These are phyloP conservation scores for Grosmannia huntii DNA, from an alignment of 2,329 filamentous ascomycete species.

Conservation along the genomic window DNA sequence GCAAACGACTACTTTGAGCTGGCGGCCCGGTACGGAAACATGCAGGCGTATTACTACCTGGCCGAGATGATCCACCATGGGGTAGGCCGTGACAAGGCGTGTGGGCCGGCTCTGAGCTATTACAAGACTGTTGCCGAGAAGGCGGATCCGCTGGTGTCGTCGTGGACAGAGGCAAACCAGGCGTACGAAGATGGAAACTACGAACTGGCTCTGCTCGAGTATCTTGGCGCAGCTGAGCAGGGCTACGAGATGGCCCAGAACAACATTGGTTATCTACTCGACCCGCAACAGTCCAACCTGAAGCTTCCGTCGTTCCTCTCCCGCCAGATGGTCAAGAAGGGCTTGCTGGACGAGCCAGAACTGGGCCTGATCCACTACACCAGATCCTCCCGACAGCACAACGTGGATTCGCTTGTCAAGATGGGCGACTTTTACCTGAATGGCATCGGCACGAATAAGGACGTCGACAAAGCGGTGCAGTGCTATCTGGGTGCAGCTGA, in stretches of 20 bases:
- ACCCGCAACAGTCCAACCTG: constrained; percentile 53
- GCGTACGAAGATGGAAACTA: constrained; percentile 69
- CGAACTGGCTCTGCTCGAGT: constrained; percentile 67
- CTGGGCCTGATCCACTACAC: constrained; percentile 90
- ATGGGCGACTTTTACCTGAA: constrained; percentile 96
- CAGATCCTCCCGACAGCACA: constrained; percentile 80
- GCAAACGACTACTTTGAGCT: constrained; percentile 82
- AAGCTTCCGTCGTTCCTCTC: constrained; percentile 40
- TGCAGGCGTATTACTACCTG: constrained; percentile 86
- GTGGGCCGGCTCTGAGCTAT: constrained; percentile 62
- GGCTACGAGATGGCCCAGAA: constrained; percentile 83
- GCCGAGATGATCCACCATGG: constrained; percentile 76
- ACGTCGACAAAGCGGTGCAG: constrained; percentile 75
- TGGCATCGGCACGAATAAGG: constrained; percentile 59
- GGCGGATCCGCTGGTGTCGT: constrained; percentile 60
- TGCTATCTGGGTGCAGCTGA: constrained; percentile 92
- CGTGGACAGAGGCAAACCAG: constrained; percentile 70
- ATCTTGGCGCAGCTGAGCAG: constrained; percentile 82
- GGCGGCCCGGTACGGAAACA: constrained; percentile 67
- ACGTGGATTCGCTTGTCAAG: constrained; percentile 89
- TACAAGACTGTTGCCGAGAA: constrained; percentile 72
- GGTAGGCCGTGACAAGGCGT: constrained; percentile 67
- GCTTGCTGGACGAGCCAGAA: constrained; percentile 36
- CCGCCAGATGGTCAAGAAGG: constrained; percentile 8
- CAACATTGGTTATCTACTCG: constrained; percentile 78